Evolutionary conservation across 2,329 filamentous ascomycete species (phyloP), one percentile per base, ranked within the genome.

Genomic region (Exophiala lecanii-corni): DNA sequence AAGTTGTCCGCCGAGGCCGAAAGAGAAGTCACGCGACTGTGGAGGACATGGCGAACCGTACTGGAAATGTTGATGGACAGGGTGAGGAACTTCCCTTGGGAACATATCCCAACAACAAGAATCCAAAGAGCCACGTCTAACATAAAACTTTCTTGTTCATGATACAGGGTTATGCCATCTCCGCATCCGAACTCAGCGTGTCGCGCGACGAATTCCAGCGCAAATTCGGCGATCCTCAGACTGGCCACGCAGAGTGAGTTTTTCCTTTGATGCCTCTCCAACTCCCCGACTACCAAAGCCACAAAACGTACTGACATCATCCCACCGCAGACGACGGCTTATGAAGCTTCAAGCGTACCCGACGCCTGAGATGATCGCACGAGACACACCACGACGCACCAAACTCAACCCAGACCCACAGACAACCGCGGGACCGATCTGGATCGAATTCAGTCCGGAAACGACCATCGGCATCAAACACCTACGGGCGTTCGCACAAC

Each of bases 21-120:
- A 32, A 43, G 44, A 42, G 51, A 54, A 36, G 34, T 49, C 28
- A 75, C 79, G 53, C 81, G 86, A 62, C 79, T 96, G 56, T 98
- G 92, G 91, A 86, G 91, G 66, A 88, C 89, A 58, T 94, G 87
- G 80, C 81, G 82, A 67, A 98, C 92, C 6, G 82, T 89, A 36
- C 88, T 94, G 67, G 87, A 98, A 75, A 94, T 98, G 91, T 84
- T 92, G 57, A 75, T 78, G 50, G 92, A 97, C 66, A 74, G 91
- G 65, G 89, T 95, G 78, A 59, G 84, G 16, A 15, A 35, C 15
- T 15, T 35, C 30, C 17, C n/a, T 32, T 32, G 5, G n/a, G n/a
- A 13, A 12, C n/a, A 13, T 6, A 16, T 17, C 9, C 7, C 9
- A 18, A 35, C 9, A 23, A 32, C 35, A 40, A 45, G 23, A 19